Percentiles rank a stretch among this genome's conserved stretches.
These are phyloP conservation scores for Oenanthe sinensis DNA, from an alignment of 129 eudicot species.

Conservation along the genomic window DNA sequence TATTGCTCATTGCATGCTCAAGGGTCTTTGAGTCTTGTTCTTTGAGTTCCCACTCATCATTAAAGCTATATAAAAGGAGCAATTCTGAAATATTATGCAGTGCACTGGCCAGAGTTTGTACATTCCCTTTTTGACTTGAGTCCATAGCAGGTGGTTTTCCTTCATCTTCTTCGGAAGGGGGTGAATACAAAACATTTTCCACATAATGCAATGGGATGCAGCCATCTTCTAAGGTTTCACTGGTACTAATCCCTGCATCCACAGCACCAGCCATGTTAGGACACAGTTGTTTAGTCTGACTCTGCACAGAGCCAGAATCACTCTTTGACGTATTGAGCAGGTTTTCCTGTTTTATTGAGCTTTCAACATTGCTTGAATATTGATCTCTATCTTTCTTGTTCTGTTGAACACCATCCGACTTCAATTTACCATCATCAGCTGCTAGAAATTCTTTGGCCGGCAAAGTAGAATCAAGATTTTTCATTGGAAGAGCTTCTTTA, in stretches of 20 bases:
- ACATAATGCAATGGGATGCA: conserved; percentile 18
- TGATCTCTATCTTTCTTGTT: conserved; percentile 10
- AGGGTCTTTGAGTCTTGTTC: conserved; percentile 40
- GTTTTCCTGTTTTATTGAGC: conserved; percentile 11
- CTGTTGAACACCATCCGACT: background rate
- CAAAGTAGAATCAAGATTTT: background rate
- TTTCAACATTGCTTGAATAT: conserved; percentile 10
- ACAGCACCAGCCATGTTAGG: background rate
- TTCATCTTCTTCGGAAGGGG: conserved; percentile 28
- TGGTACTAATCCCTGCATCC: conserved; percentile 6
- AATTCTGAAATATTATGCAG: conserved; percentile 49
- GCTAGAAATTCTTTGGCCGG: conserved; percentile 11
- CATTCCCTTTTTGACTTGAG: conserved; percentile 28
- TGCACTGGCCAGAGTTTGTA: conserved; percentile 36
- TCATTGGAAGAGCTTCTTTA: background rate
- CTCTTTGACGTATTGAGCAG: conserved; percentile 9
- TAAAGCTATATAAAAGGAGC: conserved; percentile 32
- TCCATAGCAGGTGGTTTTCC: background rate
- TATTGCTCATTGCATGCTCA: conserved; percentile 39
- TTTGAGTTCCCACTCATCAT: conserved; percentile 27
- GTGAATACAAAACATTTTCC: conserved; percentile 27
- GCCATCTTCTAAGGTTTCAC: conserved; percentile 25
- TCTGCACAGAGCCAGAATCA: conserved; percentile 14
- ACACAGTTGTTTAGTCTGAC: conserved; percentile 4
- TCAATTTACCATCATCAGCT: background rate